phyloP scores from a whole-genome alignment of 2,329 filamentous ascomycete genomes.

The Cladosporium velox region DNA sequence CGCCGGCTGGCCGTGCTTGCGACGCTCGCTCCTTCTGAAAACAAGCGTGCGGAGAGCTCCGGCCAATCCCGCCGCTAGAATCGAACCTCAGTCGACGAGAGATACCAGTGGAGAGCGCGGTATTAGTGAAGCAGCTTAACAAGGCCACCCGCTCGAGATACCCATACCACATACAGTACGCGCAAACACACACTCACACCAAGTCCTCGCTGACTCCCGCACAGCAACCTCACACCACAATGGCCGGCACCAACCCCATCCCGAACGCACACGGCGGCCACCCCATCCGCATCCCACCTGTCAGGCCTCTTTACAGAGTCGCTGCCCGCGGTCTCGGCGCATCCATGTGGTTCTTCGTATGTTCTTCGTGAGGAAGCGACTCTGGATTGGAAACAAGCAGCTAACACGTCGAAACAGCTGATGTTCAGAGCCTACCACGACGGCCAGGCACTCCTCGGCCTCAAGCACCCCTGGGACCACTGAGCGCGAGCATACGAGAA shows the following conservation, averaged over 20 bases:
- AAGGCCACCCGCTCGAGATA: background rate
- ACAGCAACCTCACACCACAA: slow-evolving; percentile 4
- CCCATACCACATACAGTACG: slow-evolving; percentile 4
- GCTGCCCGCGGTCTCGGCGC: slow-evolving; percentile 84
- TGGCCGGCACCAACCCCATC: slow-evolving; percentile 22
- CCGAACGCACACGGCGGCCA: slow-evolving; percentile 48
- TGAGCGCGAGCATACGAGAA: slow-evolving; percentile 49
- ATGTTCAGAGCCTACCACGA: slow-evolving; percentile 98
- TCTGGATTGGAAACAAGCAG: background rate
- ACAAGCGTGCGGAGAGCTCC: background rate
- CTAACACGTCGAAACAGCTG: slow-evolving; percentile 57
- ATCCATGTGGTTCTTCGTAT: slow-evolving; percentile 98
- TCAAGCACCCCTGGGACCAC: slow-evolving; percentile 97
- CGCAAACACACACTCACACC: background rate
- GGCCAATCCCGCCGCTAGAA: slow-evolving; percentile 8
- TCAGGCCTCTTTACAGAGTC: slow-evolving; percentile 75
- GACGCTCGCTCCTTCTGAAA: background rate
- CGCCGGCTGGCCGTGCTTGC: slow-evolving; percentile 2
- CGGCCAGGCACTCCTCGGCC: slow-evolving; percentile 83
- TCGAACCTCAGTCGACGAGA: slow-evolving; percentile 4
- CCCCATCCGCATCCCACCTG: slow-evolving; percentile 61
- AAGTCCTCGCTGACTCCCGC: background rate
- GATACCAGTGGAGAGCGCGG: background rate
- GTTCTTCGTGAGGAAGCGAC: background rate
- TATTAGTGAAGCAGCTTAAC: background rate